phyloP scores from a whole-genome alignment of 139 green algal species.

The Microglena sp. region DNA sequence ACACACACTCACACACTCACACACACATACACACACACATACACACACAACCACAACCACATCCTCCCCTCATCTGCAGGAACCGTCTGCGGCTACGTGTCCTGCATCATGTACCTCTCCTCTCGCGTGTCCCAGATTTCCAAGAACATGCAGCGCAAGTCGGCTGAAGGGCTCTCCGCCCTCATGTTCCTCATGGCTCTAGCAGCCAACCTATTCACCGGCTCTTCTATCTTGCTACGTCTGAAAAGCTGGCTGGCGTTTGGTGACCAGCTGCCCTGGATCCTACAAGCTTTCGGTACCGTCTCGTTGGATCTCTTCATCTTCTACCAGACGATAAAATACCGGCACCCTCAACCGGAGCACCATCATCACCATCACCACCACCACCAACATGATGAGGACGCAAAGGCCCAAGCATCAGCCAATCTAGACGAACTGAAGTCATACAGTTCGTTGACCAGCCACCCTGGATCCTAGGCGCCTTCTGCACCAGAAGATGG shows the following conservation, averaged over 20 bases:
- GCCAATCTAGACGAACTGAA: too few relatives aligned
- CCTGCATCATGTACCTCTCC: conserved; percentile 71
- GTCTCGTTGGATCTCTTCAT: conserved; percentile 72
- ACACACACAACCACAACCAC: too few relatives aligned
- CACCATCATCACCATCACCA: too few relatives aligned
- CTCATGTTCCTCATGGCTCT: conserved; percentile 77
- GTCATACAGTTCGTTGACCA: too few relatives aligned
- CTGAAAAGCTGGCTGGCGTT: conserved; percentile 31
- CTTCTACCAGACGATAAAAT: conserved; percentile 37
- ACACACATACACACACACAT: too few relatives aligned
- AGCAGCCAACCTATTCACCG: conserved; percentile 68
- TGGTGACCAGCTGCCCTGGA: conserved; percentile 63
- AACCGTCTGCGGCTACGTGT: conserved; percentile 49
- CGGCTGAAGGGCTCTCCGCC: conserved; percentile 55
- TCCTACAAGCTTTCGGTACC: conserved; percentile 74
- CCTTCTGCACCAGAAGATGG: too few relatives aligned
- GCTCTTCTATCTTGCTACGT: conserved; percentile 64
- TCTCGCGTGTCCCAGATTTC: conserved; percentile 70
- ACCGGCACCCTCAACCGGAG: too few relatives aligned
- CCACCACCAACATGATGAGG: too few relatives aligned
- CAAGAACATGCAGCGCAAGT: conserved; percentile 47
- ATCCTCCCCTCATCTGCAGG: too few relatives aligned
- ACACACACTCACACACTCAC: too few relatives aligned
- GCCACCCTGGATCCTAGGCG: too few relatives aligned
- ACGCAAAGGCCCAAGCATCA: too few relatives aligned